Evolutionary conservation across 306 rosid genomes (phyloP).

Genomic region (Fragaria vesca): DNA sequence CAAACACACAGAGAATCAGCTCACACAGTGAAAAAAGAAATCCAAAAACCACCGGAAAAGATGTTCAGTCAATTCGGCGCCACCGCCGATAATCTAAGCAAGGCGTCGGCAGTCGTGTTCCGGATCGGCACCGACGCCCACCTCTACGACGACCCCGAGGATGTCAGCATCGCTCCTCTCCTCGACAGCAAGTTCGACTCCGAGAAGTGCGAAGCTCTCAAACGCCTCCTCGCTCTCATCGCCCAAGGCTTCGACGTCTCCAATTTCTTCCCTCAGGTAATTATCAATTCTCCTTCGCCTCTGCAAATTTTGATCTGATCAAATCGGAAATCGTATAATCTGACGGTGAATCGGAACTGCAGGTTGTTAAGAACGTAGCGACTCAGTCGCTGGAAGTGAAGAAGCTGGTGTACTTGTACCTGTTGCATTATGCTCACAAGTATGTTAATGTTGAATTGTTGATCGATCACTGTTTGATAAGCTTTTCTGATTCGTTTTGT

Average conservation of each 20-base stretch:
- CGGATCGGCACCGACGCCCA: slow-evolving; percentile 99
- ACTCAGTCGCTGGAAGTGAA: slow-evolving; percentile 85
- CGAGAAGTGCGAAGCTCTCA: slow-evolving; percentile 95
- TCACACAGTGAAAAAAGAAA: background rate
- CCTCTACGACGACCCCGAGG: slow-evolving; percentile 98
- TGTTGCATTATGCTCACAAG: slow-evolving; percentile 95
- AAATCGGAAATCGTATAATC: background rate
- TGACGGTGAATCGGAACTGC: slow-evolving; percentile 24
- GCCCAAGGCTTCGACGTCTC: slow-evolving; percentile 96
- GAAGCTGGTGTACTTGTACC: slow-evolving; percentile 94
- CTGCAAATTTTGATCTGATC: background rate
- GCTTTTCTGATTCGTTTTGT: background rate
- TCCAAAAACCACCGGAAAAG: background rate
- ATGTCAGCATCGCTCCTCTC: slow-evolving; percentile 73
- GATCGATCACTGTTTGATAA: background rate
- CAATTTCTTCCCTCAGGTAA: slow-evolving; percentile 89
- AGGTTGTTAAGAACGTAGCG: slow-evolving; percentile 98
- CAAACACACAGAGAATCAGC: background rate
- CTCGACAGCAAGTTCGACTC: slow-evolving; percentile 95
- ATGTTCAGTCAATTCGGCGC: slow-evolving; percentile 93
- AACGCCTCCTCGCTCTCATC: slow-evolving; percentile 91
- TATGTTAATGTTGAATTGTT: slow-evolving; percentile 38
- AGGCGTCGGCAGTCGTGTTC: slow-evolving; percentile 89
- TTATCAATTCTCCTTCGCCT: no score
- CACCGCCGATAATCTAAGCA: slow-evolving; percentile 87